phyloP scores from a whole-genome alignment of 257 asterid genomes.

The Penstemon eatonii region DNA sequence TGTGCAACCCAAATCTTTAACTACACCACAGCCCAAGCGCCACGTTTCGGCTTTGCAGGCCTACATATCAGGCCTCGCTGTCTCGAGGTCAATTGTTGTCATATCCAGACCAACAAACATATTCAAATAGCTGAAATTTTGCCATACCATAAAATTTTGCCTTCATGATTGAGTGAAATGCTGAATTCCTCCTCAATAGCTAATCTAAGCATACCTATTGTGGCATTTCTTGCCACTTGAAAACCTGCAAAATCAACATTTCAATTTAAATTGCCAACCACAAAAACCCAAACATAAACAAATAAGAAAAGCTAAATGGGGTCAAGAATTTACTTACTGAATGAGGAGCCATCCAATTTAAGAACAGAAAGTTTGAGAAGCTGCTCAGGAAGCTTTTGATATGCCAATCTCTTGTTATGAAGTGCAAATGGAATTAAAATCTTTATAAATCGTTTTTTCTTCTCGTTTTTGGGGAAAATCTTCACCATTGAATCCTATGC shows the following conservation, averaged over 20 bases:
- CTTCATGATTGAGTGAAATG: slow-evolving; percentile 33
- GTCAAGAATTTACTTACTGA: slow-evolving; percentile 33
- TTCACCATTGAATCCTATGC: slow-evolving; percentile 39
- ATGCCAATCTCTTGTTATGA: slow-evolving; percentile 25
- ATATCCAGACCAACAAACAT: neutral
- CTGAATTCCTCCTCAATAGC: slow-evolving; percentile 54
- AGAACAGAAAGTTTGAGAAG: slow-evolving; percentile 50
- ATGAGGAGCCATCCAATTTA: slow-evolving; percentile 63
- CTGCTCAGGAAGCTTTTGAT: slow-evolving; percentile 51
- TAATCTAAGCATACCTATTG: slow-evolving; percentile 44
- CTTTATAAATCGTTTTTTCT: slow-evolving; percentile 24
- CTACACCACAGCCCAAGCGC: no score
- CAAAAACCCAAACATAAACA: slow-evolving; percentile 2
- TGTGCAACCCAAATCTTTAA: no score
- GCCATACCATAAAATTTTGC: slow-evolving; percentile 45
- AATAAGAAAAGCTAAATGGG: slow-evolving; percentile 4
- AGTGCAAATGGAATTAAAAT: slow-evolving; percentile 35
- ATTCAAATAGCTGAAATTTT: neutral
- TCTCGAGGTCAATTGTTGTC: no score
- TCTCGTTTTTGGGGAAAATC: slow-evolving; percentile 27
- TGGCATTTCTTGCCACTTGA: slow-evolving; percentile 54
- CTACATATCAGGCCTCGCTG: no score
- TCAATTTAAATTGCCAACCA: neutral
- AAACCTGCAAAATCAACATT: slow-evolving; percentile 37
- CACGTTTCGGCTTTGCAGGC: no score